These are phyloP conservation scores for Chenopodium berlandieri DNA, from an alignment of 148 eudicot species.

Conservation along the genomic window DNA sequence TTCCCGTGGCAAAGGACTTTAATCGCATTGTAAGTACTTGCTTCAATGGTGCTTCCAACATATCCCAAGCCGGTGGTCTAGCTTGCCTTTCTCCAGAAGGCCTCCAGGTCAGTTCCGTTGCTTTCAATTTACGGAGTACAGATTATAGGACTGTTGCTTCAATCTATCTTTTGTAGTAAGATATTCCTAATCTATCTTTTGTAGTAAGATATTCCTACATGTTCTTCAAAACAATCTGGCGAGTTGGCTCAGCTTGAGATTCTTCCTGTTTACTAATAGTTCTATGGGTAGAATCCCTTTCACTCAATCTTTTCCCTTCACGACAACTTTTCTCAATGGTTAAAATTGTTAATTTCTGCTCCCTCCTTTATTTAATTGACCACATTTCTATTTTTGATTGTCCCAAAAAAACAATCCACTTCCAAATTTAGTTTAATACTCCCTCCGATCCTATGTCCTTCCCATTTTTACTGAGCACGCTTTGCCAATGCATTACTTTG, in stretches of 20 bases:
- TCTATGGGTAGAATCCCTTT: background rate
- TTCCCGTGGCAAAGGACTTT: conserved; percentile 84
- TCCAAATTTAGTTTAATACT: too few species aligned
- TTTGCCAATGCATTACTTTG: too few species aligned
- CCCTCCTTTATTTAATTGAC: too few species aligned
- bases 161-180: too few species aligned
- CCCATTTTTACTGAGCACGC: too few species aligned
- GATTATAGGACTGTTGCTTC: background rate
- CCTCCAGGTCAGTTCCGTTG: conserved; percentile 51
- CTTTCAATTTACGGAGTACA: background rate
- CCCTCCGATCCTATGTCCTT: too few species aligned
- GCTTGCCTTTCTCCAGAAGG: conserved; percentile 87
- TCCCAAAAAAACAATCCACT: too few species aligned
- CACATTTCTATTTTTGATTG: too few species aligned
- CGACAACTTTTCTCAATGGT: too few species aligned
- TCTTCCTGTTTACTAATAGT: background rate
- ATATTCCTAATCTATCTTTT: background rate
- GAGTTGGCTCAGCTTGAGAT: background rate
- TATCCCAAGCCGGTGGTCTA: conserved; percentile 86
- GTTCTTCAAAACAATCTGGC: too few species aligned
- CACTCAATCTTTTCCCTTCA: too few species aligned
- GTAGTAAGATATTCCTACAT: background rate
- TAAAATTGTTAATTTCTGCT: too few species aligned
- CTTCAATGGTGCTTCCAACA: conserved; percentile 93
- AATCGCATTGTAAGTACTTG: conserved; percentile 84